These are phyloP conservation scores for Alnus rubra DNA, from an alignment of 306 rosid genomes.

Conservation along the genomic window DNA sequence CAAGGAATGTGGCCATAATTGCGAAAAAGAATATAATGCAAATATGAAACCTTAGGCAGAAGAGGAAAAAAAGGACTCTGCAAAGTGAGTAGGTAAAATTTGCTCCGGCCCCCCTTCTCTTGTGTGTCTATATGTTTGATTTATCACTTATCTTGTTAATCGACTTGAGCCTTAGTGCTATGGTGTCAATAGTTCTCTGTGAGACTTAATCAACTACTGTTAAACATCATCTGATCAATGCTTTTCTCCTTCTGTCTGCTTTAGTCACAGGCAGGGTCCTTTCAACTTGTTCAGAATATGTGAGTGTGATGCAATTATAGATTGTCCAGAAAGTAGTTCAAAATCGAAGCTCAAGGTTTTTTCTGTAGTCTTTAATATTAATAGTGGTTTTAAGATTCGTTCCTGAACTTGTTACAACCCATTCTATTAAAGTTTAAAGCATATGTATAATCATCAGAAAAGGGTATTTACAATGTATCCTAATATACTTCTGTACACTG, in stretches of 20 bases:
- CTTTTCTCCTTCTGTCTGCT: not conserved
- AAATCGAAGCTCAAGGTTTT: not conserved
- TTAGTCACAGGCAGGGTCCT: not conserved
- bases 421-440: no score
- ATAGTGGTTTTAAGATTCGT: not conserved
- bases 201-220: not conserved
- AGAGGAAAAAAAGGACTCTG: constrained; percentile 13
- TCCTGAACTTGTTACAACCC: no score
- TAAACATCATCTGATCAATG: not conserved
- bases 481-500: no score
- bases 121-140: not conserved
- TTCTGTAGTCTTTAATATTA: not conserved
- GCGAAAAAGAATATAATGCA: constrained; percentile 55
- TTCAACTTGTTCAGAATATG: not conserved
- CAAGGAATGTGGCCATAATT: constrained; percentile 86
- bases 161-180: not conserved
- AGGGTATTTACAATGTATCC: no score
- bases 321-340: constrained; percentile 4
- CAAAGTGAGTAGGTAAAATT: not conserved
- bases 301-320: not conserved
- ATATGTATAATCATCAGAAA: no score
- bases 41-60: constrained; percentile 31
- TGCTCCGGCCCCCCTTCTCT: not conserved
- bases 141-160: not conserved
- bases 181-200: not conserved